Evolutionary conservation across 192 early-diverging fungal genomes (phyloP), one percentile per base, ranked within the genome.

Genomic region (Backusella psychrophila): DNA sequence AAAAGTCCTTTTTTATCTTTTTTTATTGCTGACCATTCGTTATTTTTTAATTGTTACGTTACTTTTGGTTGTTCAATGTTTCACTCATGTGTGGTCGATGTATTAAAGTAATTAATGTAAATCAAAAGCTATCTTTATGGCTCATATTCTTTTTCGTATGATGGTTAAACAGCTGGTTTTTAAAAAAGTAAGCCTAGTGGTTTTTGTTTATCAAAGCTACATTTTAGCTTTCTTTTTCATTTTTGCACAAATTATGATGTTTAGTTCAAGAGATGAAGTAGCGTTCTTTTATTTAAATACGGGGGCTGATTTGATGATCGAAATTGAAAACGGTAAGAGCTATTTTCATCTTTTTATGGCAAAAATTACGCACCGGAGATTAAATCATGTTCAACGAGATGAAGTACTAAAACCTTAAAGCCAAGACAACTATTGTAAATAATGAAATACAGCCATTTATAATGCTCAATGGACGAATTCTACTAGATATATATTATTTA

Each of bases 1-100:
- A 63, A 63, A 63, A 63, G 56, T 63, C 56, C 56, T 63, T 63
- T 63, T 63, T 63, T 63, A 63, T 63, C 56, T 63, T 29, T 63
- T 49, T 49, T 44, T 44, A 44, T 44, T 14, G 42, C 42, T 44
- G 42, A 44, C 15, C 4, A 44, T 44, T 44, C 42, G 42, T 44
- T 44, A 15, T 56, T 56, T 56, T 56, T 53, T 53, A 21, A 21
- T 53, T 53, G 17, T 53, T 53, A 21, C n/a, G 17, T 53, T n/a
- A 21, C 52, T 21, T 53, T 7, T 53, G 4, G 52, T 6, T 52
- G 52, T 53, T 53, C 53, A 56, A 44, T 44, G 42, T 44, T 44
- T 44, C 42, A 44, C 42, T 44, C 4, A 44, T 17, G 4, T 17
- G 5, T 17, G 15, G 14, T 17, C 42, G 0, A 17, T 44, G 38